These are phyloP conservation scores for Tylopilus intermedius DNA, from an alignment of 768 basidiomycete genomes.

Conservation along the genomic window DNA sequence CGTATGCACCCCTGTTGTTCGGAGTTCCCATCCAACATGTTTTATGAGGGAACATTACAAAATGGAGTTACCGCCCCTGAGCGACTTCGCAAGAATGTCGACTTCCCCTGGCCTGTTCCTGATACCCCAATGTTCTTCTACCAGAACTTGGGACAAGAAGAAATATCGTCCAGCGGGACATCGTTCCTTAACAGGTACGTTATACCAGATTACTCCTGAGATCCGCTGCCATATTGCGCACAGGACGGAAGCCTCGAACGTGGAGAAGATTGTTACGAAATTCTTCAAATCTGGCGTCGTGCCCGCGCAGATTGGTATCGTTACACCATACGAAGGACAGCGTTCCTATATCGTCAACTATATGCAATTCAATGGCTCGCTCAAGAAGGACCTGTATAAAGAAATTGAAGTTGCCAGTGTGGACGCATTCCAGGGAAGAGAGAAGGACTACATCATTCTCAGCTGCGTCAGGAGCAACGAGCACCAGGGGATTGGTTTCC, in stretches of 20 bases:
- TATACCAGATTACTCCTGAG: neutral
- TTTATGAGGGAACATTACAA: constrained; percentile 97
- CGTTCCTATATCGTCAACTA: constrained; percentile 98
- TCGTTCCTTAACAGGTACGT: constrained; percentile 89
- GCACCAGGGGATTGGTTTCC: constrained; percentile 98
- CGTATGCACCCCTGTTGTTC: constrained; percentile 99
- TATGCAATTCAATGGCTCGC: constrained; percentile 99
- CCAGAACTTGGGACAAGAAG: constrained; percentile 97
- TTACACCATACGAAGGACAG: constrained; percentile 98
- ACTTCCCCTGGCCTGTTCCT: constrained; percentile 97
- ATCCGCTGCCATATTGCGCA: constrained; percentile 5
- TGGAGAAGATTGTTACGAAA: constrained; percentile 99
- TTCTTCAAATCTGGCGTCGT: constrained; percentile 99
- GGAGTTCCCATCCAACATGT: constrained; percentile 99
- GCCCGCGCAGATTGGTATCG: constrained; percentile 93
- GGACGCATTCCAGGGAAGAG: constrained; percentile 98
- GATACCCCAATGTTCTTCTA: constrained; percentile 99
- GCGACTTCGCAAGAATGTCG: constrained; percentile 93
- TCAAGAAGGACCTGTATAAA: constrained; percentile 99
- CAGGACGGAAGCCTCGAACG: constrained; percentile 97
- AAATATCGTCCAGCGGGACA: constrained; percentile 97
- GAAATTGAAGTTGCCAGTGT: constrained; percentile 99
- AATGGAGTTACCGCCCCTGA: constrained; percentile 99
- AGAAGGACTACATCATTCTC: constrained; percentile 99
- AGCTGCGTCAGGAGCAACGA: constrained; percentile 98